These are phyloP conservation scores for Auriscalpium orientale DNA, from an alignment of 768 basidiomycete species.

Conservation along the genomic window DNA sequence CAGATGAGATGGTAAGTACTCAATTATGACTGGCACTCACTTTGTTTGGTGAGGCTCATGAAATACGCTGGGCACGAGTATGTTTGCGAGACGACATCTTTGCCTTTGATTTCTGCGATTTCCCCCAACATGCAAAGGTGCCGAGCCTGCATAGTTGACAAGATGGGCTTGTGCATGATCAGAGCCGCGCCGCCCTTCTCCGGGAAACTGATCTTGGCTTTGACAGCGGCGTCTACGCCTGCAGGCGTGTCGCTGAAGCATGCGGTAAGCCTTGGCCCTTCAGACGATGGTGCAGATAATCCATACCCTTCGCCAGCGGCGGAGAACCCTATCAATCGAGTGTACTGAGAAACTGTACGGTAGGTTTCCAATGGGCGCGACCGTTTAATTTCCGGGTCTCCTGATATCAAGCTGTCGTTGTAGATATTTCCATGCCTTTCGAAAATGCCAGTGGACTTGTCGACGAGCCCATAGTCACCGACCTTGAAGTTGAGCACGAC, in stretches of 20 bases:
- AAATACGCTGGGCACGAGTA: not conserved
- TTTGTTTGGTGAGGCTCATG: not conserved
- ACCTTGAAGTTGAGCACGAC: not conserved
- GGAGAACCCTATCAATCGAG: too few species aligned
- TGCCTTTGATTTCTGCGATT: not conserved
- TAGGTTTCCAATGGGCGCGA: too few species aligned
- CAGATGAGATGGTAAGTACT: too few species aligned
- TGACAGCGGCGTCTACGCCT: not conserved
- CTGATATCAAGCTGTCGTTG: not conserved
- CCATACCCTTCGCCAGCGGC: too few species aligned
- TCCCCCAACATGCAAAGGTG: not conserved
- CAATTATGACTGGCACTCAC: not conserved
- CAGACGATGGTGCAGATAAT: too few species aligned
- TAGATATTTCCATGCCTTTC: not conserved
- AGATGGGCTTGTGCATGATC: not conserved
- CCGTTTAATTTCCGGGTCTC: too few species aligned
- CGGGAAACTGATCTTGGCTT: not conserved
- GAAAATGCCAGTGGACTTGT: constrained; percentile 33
- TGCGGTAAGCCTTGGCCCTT: too few species aligned
- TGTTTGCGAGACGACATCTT: not conserved
- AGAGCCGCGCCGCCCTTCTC: not conserved
- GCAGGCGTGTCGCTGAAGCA: not conserved
- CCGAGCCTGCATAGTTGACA: not conserved
- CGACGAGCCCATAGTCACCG: not conserved
- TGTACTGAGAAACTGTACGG: too few species aligned